Percentiles rank a stretch among this genome's conserved stretches.
phyloP scores from a whole-genome alignment of 2,329 filamentous ascomycete species.

The Samsoniella hepiali region DNA sequence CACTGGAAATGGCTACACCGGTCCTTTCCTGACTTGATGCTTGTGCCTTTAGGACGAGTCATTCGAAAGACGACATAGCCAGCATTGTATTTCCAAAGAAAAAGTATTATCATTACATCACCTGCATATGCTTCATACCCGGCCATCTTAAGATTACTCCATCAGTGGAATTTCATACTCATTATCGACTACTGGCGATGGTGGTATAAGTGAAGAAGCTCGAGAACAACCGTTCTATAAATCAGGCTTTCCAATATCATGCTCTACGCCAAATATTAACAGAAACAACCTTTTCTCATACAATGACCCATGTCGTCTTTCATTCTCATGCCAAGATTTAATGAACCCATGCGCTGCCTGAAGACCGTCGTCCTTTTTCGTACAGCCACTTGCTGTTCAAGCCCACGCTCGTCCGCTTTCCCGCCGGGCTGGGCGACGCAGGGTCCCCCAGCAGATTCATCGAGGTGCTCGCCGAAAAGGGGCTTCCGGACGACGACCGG shows the following conservation, averaged over 20 bases:
- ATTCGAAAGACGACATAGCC: no score
- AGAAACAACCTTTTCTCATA: background rate
- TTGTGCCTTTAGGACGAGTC: no score
- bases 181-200: no score
- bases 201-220: no score
- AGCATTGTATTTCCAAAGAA: no score
- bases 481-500: conserved; percentile 51
- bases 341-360: conserved; percentile 41
- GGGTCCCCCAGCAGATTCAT: conserved; percentile 55
- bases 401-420: conserved; percentile 69
- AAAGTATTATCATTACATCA: no score
- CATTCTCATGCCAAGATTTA: conserved; percentile 20
- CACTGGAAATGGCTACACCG: no score
- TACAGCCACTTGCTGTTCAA: conserved; percentile 95
- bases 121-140: no score
- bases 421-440: conserved; percentile 65
- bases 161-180: no score
- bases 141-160: no score
- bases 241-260: background rate
- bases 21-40: no score
- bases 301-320: background rate
- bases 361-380: conserved; percentile 67
- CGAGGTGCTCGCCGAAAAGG: conserved; percentile 48
- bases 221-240: background rate
- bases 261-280: background rate